phyloP scores from a whole-genome alignment of 2,329 filamentous ascomycete species.

The Ophiostoma perfectum region DNA sequence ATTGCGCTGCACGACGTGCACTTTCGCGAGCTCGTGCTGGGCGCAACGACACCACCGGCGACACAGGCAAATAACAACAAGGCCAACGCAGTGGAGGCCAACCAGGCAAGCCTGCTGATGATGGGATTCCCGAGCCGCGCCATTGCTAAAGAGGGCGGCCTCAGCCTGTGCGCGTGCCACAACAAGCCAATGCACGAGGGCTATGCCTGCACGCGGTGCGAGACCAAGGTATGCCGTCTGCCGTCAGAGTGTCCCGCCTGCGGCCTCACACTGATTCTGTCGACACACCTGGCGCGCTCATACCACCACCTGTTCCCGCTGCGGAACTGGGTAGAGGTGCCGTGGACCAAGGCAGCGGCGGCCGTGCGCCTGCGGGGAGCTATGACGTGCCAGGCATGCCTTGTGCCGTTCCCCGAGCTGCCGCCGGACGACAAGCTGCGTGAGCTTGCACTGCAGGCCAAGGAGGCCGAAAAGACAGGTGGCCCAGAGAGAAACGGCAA shows the following conservation, averaged over 20 bases:
- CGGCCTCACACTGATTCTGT: conserved; percentile 85
- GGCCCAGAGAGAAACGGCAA: no score
- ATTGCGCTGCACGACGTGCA: conserved; percentile 83
- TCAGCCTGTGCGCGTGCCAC: conserved; percentile 85
- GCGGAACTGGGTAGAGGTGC: conserved; percentile 83
- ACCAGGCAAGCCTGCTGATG: conserved; percentile 67
- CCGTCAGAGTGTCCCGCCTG: conserved; percentile 90
- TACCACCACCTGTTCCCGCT: conserved; percentile 92
- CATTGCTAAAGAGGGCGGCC: conserved; percentile 57
- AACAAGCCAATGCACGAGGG: conserved; percentile 75
- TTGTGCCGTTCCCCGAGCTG: conserved; percentile 60
- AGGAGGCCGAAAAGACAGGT: not conserved
- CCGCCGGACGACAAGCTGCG: conserved; percentile 27
- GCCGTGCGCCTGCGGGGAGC: conserved; percentile 34
- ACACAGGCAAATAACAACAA: conserved; percentile 60
- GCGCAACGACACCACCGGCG: conserved; percentile 81
- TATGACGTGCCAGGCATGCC: conserved; percentile 71
- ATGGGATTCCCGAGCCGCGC: conserved; percentile 95
- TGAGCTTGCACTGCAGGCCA: conserved; percentile 14
- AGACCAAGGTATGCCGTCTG: conserved; percentile 79
- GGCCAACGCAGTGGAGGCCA: conserved; percentile 26
- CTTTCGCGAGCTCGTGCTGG: conserved; percentile 83
- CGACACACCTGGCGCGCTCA: conserved; percentile 85
- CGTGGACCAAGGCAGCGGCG: conserved; percentile 65
- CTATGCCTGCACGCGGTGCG: conserved; percentile 85